Base-by-base conservation (phyloP, 305 asterid species). In the Solanum aculeatissimum region DNA sequence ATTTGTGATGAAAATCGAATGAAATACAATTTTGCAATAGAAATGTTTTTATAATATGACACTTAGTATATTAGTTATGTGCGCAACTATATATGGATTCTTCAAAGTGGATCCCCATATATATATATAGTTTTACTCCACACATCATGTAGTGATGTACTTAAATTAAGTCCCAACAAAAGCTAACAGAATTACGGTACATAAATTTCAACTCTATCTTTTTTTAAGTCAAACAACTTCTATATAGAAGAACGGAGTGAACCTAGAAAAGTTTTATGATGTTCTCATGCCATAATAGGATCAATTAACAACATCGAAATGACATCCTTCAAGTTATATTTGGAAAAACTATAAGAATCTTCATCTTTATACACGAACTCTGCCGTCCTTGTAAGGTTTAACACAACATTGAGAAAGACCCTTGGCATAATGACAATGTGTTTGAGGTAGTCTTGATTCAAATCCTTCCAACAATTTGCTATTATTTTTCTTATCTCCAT, bases 381-480 rank as follows among this genome's bases (percentile, higher is more conserved):
- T 23, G 13, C 1, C 12, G 15, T 4, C 29, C 87, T 83, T 7
- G 84, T 49, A n/a, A 47, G 19, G 7, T 63, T 84, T 29, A 79
- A 12, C 3, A 49, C 43, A 15, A 2, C 14, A 42, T 32, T 65
- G 84, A 84, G 83, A 16, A 84, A 14, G 6, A 75, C 79, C 8
- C 3, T n/a, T 13, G 80, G 69, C 27, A 27, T 27, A 21, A 78
- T 58, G 3, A 13, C 47, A 3, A 25, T 62, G n/a, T 27, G 86
- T 53, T 71, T 83, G 7, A 84, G 51, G 62, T 54, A 72, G 12
- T 69, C 89, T 72, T 77, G 74, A 53, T 85, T 89, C 40, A 86
- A 45, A 66, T 84, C 89, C 55, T 85, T 87, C 85, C 90, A 84
- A 15, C 74, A 81, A 69, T 68, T n/a, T 19, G 57, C 77, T 7